Base-by-base conservation (phyloP, 352 stramenopile genomes). In the Phytophthora foliorum region DNA sequence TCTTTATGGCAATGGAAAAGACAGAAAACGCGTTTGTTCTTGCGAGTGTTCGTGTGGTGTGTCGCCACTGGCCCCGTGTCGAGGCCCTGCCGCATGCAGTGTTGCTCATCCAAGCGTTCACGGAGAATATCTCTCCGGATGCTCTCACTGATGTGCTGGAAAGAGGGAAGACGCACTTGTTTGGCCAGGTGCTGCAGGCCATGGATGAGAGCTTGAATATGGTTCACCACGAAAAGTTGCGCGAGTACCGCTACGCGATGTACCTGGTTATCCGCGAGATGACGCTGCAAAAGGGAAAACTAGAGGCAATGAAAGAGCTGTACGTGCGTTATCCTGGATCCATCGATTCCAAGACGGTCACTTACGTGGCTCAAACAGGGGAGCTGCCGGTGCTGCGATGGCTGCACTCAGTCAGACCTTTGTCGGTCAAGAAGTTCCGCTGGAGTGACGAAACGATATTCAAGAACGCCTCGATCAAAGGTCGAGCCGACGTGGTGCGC, bases 21-120 rank as follows among this genome's bases (percentile, higher is more conserved):
- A 22, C 6, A 19, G 16, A 45, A 21, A 21, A 46, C 39, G 0
- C 6, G 9, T 48, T 48, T 48, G 41, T 48, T 6, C 41, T 48
- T 48, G 9, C 46, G n/a, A 67, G 31, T 25, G 39, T 71, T 41
- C 27, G n/a, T 6, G 46, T 57, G 24, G 48, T 60, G 13, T 67
- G 63, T 44, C 49, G 39, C 11, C 29, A 56, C 6, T 32, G 34
- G 16, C 31, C 45, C 7, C 13, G 24, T 34, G 34, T 50, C n/a
- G 29, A 55, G 22, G 27, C 27, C 3, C 39, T 71, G 5, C 63
- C 38, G 4, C 56, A 61, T 34, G 63, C 49, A 6, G 25, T 50
- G 0, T 29, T 57, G 39, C 49, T 67, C 10, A 66, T 69, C 38
- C 32, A 58, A 7, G 44, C 5, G 14, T 64, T 29, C 22, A 38